A percentile compares a stretch with the other conserved stretches of the same genome.
Conservation (phyloP, 2,329 filamentous ascomycete species). For the Pseudopithomyces maydicus region DNA sequence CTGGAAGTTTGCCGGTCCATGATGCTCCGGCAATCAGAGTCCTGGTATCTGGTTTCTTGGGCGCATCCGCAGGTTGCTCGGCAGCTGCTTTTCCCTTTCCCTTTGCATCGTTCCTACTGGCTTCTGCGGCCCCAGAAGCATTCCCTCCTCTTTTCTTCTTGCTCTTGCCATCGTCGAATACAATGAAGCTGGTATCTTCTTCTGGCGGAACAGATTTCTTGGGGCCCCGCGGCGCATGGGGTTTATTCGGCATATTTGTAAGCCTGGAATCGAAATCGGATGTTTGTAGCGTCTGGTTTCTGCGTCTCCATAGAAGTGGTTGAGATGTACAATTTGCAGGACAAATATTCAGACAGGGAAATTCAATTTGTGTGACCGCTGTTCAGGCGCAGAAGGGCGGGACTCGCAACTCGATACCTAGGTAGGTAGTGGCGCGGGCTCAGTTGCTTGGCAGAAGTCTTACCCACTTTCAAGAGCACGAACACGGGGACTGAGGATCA, state of each 20-base stretch:
- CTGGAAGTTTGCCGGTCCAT: slow-evolving; percentile 96
- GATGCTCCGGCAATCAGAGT: slow-evolving; percentile 92
- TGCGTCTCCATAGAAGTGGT: slow-evolving; percentile 1
- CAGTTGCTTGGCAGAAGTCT: slow-evolving; percentile 12
- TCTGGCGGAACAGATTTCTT: slow-evolving; percentile 50
- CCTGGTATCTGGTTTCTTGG: slow-evolving; percentile 66
- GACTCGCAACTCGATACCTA: slow-evolving; percentile 13
- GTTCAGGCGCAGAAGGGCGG: slow-evolving; percentile 15
- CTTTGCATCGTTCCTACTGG: slow-evolving; percentile 37
- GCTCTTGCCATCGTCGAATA: slow-evolving; percentile 53
- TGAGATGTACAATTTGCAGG: background rate
- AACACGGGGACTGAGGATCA: background rate
- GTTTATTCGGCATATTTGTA: slow-evolving; percentile 54
- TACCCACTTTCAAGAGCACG: background rate
- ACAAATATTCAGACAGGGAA: background rate
- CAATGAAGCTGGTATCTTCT: slow-evolving; percentile 56
- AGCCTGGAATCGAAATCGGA: background rate
- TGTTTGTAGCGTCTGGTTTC: background rate
- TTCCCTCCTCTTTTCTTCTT: slow-evolving; percentile 47
- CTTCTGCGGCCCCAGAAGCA: slow-evolving; percentile 18
- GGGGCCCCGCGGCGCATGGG: slow-evolving; percentile 51
- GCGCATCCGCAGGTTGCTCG: slow-evolving; percentile 43
- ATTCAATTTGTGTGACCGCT: slow-evolving; percentile 14
- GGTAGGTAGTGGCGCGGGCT: slow-evolving; percentile 14
- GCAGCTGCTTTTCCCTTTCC: slow-evolving; percentile 39